phyloP scores from a whole-genome alignment of 805 yeast genomes.

The Pichia membranifaciens region DNA sequence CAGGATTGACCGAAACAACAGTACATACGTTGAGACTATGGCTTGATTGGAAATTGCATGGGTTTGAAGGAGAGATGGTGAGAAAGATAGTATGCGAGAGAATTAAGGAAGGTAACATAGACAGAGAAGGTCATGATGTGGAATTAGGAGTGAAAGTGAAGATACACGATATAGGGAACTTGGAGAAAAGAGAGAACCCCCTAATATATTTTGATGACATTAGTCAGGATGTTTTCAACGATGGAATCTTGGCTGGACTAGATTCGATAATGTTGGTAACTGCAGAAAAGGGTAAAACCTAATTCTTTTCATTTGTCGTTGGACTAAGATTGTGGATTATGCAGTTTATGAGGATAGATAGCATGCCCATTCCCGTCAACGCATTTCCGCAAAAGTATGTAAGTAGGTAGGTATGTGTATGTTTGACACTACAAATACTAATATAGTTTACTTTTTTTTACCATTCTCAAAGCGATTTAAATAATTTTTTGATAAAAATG shows the following conservation, averaged over 20 bases:
- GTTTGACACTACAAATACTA: no score
- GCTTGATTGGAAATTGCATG: slow-evolving; percentile 29
- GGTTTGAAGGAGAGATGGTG: slow-evolving; percentile 21
- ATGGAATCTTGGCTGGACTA: slow-evolving; percentile 4
- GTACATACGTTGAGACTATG: slow-evolving; percentile 24
- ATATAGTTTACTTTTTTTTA: no score
- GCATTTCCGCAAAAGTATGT: no score
- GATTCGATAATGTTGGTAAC: slow-evolving; percentile 3
- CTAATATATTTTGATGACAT: no score
- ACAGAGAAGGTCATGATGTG: slow-evolving; percentile 8
- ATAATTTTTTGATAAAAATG: no score
- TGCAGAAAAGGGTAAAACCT: slow-evolving; percentile 1
- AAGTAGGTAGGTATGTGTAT: no score
- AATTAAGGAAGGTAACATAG: neutral
- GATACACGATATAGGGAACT: neutral
- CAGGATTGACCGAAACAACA: slow-evolving; percentile 10
- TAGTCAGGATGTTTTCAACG: neutral
- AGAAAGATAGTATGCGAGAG: slow-evolving; percentile 11
- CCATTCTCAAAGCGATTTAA: no score
- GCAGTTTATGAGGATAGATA: neutral
- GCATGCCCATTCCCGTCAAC: no score
- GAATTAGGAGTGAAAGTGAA: slow-evolving; percentile 7
- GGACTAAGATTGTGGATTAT: no score
- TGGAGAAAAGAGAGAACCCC: no score
- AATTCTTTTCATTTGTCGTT: no score